Base-by-base conservation (phyloP, 1,284 basidiomycete genomes). In the Mycena citricolor region DNA sequence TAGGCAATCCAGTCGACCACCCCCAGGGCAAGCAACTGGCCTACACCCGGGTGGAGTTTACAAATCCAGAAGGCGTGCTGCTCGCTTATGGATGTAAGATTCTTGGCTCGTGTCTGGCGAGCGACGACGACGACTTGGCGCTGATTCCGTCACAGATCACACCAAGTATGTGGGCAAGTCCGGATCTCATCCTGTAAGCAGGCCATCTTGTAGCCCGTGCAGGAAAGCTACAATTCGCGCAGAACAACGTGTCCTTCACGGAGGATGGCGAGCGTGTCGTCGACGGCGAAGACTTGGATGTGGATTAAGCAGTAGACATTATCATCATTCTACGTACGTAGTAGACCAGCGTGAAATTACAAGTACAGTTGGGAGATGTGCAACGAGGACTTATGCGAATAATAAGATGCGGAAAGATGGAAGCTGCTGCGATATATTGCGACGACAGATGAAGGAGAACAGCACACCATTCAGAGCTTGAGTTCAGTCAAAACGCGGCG, bases 401-500 rank as follows among this genome's bases (percentile, higher is more conserved):
- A n/a, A n/a, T n/a, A n/a, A n/a, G n/a, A n/a, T n/a, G n/a, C n/a
- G n/a, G n/a, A n/a, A n/a, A n/a, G n/a, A n/a, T n/a, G n/a, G n/a
- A n/a, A n/a, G n/a, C n/a, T n/a, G n/a, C n/a, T n/a, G n/a, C n/a
- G n/a, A n/a, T n/a, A n/a, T n/a, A n/a, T 41, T 8, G 16, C 17
- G 25, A 41, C 23, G 29, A 12, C 39, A 33, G 39, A n/a, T n/a
- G n/a, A n/a, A n/a, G n/a, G n/a, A n/a, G n/a, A n/a, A n/a, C n/a
- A n/a, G n/a, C n/a, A n/a, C n/a, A n/a, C n/a, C n/a, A n/a, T n/a
- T 79, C 70, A 94, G 73, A 97, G 70, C 71, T 95, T 94, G 67
- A 97, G 78, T 67, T 97, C 94, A 45, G 90, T 89, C 57, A 97
- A 66, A 32, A 97, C 92, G 47, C 94, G 77, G 60, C 92, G 82